Evolutionary conservation across 2,329 filamentous ascomycete genomes (phyloP).

Genomic region (Aaosphaeria arxii): DNA sequence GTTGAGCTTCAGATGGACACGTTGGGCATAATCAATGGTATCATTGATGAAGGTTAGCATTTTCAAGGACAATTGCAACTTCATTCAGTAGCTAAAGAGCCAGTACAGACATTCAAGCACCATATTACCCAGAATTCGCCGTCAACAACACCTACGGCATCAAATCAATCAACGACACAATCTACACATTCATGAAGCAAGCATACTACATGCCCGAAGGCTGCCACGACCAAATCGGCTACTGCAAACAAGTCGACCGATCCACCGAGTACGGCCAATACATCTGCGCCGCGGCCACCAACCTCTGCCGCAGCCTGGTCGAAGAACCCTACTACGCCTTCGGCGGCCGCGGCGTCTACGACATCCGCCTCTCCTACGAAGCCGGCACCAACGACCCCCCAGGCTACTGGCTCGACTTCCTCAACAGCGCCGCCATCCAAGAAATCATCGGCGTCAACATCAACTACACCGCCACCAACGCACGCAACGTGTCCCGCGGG

Average conservation of each 20-base stretch:
- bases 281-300: conserved; percentile 35
- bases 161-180: conserved; percentile 41
- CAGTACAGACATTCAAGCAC: conserved; percentile 44
- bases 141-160: conserved; percentile 58
- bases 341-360: conserved; percentile 52
- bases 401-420: conserved; percentile 34
- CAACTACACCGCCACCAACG: conserved; percentile 12
- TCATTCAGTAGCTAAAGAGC: no score
- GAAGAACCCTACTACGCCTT: conserved; percentile 42
- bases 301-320: conserved; percentile 43
- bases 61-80: no score
- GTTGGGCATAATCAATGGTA: conserved; percentile 42
- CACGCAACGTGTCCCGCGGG: conserved; percentile 51
- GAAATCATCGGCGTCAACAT: not conserved
- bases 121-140: conserved; percentile 47
- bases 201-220: conserved; percentile 42
- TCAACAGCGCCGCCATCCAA: not conserved
- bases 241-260: conserved; percentile 46
- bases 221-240: conserved; percentile 48
- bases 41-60: conserved; percentile 29
- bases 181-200: conserved; percentile 38
- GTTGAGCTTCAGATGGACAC: conserved; percentile 43
- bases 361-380: conserved; percentile 49
- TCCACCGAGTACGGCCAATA: conserved; percentile 38
- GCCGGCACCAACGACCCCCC: conserved; percentile 50